These are phyloP conservation scores for Candida endomychidarum DNA, from an alignment of 805 yeast genomes.

Conservation along the genomic window DNA sequence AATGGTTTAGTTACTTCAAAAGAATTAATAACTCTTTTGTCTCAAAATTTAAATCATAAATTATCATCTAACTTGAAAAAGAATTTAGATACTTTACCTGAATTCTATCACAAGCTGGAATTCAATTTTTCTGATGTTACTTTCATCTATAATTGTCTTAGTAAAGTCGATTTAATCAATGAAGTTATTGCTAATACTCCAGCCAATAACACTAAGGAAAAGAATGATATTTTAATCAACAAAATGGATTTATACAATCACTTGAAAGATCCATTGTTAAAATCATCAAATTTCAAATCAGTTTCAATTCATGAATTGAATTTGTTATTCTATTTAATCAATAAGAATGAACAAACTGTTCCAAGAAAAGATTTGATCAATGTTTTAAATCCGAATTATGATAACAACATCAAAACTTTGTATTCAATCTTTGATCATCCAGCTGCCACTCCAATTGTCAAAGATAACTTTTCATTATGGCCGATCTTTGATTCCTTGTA, in stretches of 20 bases:
- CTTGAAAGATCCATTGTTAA: constrained; percentile 44
- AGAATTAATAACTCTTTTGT: constrained; percentile 33
- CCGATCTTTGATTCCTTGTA: constrained; percentile 70
- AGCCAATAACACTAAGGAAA: constrained; percentile 38
- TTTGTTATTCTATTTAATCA: constrained; percentile 40
- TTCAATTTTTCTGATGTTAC: constrained; percentile 40
- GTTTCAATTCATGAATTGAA: constrained; percentile 40
- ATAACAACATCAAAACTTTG: constrained; percentile 35
- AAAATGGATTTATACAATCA: constrained; percentile 41
- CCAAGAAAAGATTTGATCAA: constrained; percentile 43
- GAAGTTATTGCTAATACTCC: constrained; percentile 48
- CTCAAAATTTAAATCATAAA: constrained; percentile 42
- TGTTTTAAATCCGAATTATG: constrained; percentile 57
- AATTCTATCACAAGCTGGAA: constrained; percentile 30
- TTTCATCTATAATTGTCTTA: constrained; percentile 40
- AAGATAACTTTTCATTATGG: constrained; percentile 45
- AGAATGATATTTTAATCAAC: constrained; percentile 41
- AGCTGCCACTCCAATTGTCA: constrained; percentile 32
- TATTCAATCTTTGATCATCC: constrained; percentile 43
- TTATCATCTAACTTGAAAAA: constrained; percentile 37
- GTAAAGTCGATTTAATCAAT: constrained; percentile 43
- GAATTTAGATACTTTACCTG: constrained; percentile 34
- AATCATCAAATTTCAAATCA: constrained; percentile 44
- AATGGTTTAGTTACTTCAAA: constrained; percentile 29
- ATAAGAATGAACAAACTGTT: constrained; percentile 38